Evolutionary conservation across 176 grass and related monocot genomes (phyloP).

Genomic region (Triticum dicoccoides): DNA sequence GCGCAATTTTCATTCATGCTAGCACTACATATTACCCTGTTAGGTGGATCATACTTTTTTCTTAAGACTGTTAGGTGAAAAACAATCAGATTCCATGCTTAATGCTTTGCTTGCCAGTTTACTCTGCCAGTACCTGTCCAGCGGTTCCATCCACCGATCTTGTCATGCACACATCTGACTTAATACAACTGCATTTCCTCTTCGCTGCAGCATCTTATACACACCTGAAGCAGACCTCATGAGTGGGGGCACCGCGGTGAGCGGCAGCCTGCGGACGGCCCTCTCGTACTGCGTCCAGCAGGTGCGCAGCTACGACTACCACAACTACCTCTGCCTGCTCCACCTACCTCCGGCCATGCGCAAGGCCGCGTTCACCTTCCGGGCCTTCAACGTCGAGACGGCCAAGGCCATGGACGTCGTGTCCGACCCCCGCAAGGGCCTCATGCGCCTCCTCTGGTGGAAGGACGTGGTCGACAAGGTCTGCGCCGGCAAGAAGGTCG

Average conservation of each 20-base stretch:
- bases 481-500: slow-evolving; percentile 55
- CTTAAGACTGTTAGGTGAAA: background rate
- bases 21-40: no score
- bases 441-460: slow-evolving; percentile 86
- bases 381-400: slow-evolving; percentile 86
- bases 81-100: background rate
- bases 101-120: background rate
- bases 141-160: background rate
- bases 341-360: slow-evolving; percentile 68
- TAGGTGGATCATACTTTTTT: background rate
- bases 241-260: slow-evolving; percentile 26
- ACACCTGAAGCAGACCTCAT: slow-evolving; percentile 27
- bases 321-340: slow-evolving; percentile 90
- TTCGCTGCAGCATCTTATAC: background rate
- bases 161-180: background rate
- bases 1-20: no score
- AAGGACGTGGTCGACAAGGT: slow-evolving; percentile 74
- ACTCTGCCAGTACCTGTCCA: background rate
- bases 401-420: slow-evolving; percentile 76
- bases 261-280: slow-evolving; percentile 41
- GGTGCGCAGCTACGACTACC: slow-evolving; percentile 85
- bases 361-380: slow-evolving; percentile 73
- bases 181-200: background rate
- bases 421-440: slow-evolving; percentile 69
- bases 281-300: slow-evolving; percentile 83